phyloP scores from a whole-genome alignment of 441 rosid genomes.

The Kokia cookei region DNA sequence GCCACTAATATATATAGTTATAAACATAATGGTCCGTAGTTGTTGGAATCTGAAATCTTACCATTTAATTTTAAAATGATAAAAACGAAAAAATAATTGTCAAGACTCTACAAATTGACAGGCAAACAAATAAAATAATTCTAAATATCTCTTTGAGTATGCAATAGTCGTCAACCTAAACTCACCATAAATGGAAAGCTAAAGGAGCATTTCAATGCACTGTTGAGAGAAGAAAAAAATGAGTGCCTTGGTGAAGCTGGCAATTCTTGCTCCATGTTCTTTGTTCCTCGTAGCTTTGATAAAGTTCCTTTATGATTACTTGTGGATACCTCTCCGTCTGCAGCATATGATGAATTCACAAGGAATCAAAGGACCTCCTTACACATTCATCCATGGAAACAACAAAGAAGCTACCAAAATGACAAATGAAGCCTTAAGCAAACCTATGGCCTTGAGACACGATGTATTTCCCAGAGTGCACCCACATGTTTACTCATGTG shows the following conservation, averaged over 20 bases:
- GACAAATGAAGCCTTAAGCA: slow-evolving; percentile 13
- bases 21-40: no score
- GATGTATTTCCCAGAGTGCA: slow-evolving; percentile 16
- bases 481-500: slow-evolving; percentile 21
- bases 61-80: no score
- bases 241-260: not conserved
- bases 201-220: not conserved
- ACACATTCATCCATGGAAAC: slow-evolving; percentile 32
- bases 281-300: not conserved
- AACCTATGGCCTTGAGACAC: slow-evolving; percentile 27
- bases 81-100: no score
- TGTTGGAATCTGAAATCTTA: no score
- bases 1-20: no score
- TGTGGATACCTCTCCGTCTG: not conserved
- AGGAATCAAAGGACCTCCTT: slow-evolving; percentile 39
- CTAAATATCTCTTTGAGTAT: no score
- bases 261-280: not conserved
- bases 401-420: slow-evolving; percentile 15
- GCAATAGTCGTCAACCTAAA: no score
- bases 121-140: no score
- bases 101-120: no score
- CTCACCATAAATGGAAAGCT: no score
- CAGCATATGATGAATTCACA: slow-evolving; percentile 19
- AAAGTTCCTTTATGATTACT: not conserved
- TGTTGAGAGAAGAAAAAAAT: not conserved